These are phyloP conservation scores for Colletotrichum tropicale DNA, from an alignment of 2,329 filamentous ascomycete genomes.

Conservation along the genomic window DNA sequence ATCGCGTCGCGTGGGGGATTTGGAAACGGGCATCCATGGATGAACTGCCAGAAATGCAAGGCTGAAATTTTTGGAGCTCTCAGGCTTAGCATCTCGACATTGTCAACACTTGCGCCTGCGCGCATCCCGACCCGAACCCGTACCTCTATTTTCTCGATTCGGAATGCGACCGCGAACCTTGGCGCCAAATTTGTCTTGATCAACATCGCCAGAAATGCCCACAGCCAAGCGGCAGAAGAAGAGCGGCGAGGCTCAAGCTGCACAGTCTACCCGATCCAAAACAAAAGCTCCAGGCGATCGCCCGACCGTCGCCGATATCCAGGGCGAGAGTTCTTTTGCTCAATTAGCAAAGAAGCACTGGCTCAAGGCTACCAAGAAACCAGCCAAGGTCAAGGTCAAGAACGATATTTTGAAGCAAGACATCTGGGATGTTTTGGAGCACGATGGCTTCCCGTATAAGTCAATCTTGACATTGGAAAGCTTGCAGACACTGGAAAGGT, in stretches of 20 bases:
- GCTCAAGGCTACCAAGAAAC: conserved; percentile 66
- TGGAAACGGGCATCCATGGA: background rate
- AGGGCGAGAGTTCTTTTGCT: conserved; percentile 74
- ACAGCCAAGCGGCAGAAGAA: conserved; percentile 64
- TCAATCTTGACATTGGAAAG: conserved; percentile 86
- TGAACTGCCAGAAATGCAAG: conserved; percentile 27
- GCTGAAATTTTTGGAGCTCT: conserved; percentile 35
- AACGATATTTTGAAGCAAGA: conserved; percentile 85
- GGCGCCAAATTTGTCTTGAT: background rate
- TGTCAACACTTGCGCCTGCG: conserved; percentile 8
- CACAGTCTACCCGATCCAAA: conserved; percentile 35
- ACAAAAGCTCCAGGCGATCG: conserved; percentile 49
- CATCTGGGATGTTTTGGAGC: conserved; percentile 89
- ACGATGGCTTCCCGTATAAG: conserved; percentile 77
- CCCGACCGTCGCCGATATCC: conserved; percentile 70
- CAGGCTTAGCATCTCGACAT: background rate
- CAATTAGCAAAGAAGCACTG: conserved; percentile 85
- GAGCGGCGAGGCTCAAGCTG: conserved; percentile 47
- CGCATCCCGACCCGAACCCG: conserved; percentile 22
- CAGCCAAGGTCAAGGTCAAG: conserved; percentile 73
- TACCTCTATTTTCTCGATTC: background rate
- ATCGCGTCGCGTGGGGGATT: conserved; percentile 8
- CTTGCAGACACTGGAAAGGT: conserved; percentile 87
- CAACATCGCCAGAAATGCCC: conserved; percentile 48
- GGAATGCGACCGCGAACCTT: conserved; percentile 2